These are phyloP conservation scores for Castanospermum australe DNA, from an alignment of 306 rosid genomes.

Conservation along the genomic window DNA sequence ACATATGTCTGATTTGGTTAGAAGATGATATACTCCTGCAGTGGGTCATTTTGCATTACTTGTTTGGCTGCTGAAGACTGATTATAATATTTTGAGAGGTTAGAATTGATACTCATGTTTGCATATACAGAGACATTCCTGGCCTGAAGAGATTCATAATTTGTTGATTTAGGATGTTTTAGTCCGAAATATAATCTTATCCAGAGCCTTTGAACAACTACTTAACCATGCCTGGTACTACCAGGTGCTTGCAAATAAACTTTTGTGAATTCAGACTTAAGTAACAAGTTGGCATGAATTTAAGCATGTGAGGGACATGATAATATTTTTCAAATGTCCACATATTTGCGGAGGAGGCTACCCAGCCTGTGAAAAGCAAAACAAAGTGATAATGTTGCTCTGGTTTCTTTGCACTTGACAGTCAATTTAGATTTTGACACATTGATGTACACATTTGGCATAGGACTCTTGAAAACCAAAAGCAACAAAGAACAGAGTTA, in stretches of 20 bases:
- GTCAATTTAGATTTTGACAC: not conserved
- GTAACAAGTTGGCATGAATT: not conserved
- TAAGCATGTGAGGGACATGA: not conserved
- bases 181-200: not conserved
- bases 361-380: not conserved
- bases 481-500: not conserved
- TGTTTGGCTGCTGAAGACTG: not conserved
- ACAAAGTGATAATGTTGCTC: not conserved
- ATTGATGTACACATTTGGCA: not conserved
- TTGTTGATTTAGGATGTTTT: not conserved
- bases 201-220: not conserved
- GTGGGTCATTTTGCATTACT: not conserved
- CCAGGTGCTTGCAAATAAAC: not conserved
- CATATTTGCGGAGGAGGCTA: not conserved
- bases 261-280: too few species aligned
- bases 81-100: not conserved
- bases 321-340: not conserved
- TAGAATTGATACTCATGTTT: not conserved
- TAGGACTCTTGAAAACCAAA: not conserved
- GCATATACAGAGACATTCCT: not conserved
- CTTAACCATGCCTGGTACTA: not conserved
- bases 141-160: not conserved
- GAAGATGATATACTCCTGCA: not conserved
- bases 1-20: slow-evolving; percentile 15
- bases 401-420: not conserved